These are phyloP conservation scores for Vanilla planifolia DNA, from an alignment of 106 monocot species.

Conservation along the genomic window DNA sequence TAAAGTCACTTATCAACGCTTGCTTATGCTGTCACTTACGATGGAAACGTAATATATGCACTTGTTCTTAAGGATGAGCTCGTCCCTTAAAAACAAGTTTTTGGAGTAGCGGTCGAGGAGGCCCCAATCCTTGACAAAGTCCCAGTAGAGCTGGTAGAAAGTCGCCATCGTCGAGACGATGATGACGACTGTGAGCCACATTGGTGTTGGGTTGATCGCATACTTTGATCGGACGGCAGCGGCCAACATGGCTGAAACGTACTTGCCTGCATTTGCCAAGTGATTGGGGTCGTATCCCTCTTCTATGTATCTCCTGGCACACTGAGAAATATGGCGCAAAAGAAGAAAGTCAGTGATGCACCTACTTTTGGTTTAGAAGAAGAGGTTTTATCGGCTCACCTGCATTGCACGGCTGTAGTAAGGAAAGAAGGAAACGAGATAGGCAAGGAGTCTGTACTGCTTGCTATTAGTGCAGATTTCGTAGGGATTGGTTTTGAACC, in stretches of 20 bases:
- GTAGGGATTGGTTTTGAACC: constrained; percentile 42
- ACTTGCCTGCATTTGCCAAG: constrained; percentile 87
- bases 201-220: constrained; percentile 46
- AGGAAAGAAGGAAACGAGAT: constrained; percentile 89
- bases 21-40: no score
- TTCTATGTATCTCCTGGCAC: constrained; percentile 81
- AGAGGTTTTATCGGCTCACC: constrained; percentile 24
- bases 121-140: constrained; percentile 98
- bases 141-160: constrained; percentile 90
- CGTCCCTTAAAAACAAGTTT: constrained; percentile 70
- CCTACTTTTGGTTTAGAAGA: no score
- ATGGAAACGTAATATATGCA: constrained; percentile 75
- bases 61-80: constrained; percentile 78
- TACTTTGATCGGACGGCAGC: constrained; percentile 72
- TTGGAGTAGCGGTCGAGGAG: constrained; percentile 43
- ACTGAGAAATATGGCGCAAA: constrained; percentile 19
- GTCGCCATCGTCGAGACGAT: constrained; percentile 62
- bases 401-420: constrained; percentile 97
- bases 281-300: constrained; percentile 86
- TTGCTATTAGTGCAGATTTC: constrained; percentile 56
- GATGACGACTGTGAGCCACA: constrained; percentile 47
- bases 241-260: constrained; percentile 86
- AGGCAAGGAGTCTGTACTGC: constrained; percentile 62
- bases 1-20: no score
- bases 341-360: neutral